Conservation (phyloP, 106 monocot species). For the Dendrobium nobile region DNA sequence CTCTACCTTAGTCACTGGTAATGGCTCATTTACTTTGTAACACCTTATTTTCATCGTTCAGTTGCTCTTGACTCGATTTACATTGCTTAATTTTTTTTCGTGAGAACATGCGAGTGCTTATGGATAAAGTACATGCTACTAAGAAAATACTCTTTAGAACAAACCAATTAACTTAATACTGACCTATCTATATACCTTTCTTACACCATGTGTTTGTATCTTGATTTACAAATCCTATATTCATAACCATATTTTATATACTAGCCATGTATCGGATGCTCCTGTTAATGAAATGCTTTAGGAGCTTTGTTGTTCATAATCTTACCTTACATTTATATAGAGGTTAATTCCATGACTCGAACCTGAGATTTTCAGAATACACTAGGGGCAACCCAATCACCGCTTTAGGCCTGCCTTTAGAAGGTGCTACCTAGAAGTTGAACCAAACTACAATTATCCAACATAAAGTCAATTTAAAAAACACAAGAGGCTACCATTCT, state of each 20-base stretch:
- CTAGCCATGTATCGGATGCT: background rate
- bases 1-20: no score
- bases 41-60: no score
- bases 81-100: no score
- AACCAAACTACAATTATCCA: background rate
- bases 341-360: background rate
- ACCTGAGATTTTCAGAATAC: background rate
- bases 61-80: no score
- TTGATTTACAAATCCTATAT: background rate
- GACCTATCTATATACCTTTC: background rate
- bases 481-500: background rate
- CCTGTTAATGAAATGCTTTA: background rate
- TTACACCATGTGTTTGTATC: background rate
- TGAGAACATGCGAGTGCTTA: no score
- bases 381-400: background rate
- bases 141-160: background rate
- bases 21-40: no score
- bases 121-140: no score
- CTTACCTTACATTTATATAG: background rate
- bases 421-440: background rate
- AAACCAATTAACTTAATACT: background rate
- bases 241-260: background rate
- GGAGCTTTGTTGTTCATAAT: background rate
- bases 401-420: background rate
- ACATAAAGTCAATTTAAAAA: background rate